Evolutionary conservation across 2,329 filamentous ascomycete species (phyloP).

Genomic region (Fusarium praegraminearum): DNA sequence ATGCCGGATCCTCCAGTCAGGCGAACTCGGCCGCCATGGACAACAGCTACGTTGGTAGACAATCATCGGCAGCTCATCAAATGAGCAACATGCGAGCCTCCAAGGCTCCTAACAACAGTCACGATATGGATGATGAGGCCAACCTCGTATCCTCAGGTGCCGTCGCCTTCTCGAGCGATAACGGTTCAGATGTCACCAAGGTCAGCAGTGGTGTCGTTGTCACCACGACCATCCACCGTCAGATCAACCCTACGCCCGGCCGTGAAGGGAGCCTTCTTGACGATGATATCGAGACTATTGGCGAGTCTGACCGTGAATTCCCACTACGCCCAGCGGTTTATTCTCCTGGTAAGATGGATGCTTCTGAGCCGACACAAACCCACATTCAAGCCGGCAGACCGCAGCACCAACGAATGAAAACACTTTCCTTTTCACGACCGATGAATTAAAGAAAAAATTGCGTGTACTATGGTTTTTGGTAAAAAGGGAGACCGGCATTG

Average conservation of each 20-base stretch:
- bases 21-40: slow-evolving; percentile 26
- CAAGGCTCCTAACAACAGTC: slow-evolving; percentile 25
- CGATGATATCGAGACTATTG: slow-evolving; percentile 24
- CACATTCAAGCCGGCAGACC: slow-evolving; percentile 44
- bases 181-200: slow-evolving; percentile 38
- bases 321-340: slow-evolving; percentile 28
- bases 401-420: slow-evolving; percentile 16
- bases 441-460: neutral
- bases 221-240: slow-evolving; percentile 55
- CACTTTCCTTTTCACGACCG: slow-evolving; percentile 21
- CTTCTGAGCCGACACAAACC: slow-evolving; percentile 38
- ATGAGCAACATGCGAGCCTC: slow-evolving; percentile 17
- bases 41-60: slow-evolving; percentile 23
- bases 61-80: slow-evolving; percentile 17
- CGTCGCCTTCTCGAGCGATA: slow-evolving; percentile 38
- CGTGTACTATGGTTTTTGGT: neutral
- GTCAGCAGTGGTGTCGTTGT: slow-evolving; percentile 49
- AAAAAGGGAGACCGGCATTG: slow-evolving; percentile 2
- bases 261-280: slow-evolving; percentile 14
- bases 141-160: slow-evolving; percentile 43
- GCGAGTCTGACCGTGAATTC: slow-evolving; percentile 20
- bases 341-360: slow-evolving; percentile 22
- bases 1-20: slow-evolving; percentile 51
- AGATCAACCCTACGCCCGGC: slow-evolving; percentile 46
- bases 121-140: slow-evolving; percentile 45